A percentile compares a stretch with the other conserved stretches of the same genome.
These are phyloP conservation scores for Phytophthora sp. DNA, from an alignment of 352 stramenopile genomes.

Conservation along the genomic window DNA sequence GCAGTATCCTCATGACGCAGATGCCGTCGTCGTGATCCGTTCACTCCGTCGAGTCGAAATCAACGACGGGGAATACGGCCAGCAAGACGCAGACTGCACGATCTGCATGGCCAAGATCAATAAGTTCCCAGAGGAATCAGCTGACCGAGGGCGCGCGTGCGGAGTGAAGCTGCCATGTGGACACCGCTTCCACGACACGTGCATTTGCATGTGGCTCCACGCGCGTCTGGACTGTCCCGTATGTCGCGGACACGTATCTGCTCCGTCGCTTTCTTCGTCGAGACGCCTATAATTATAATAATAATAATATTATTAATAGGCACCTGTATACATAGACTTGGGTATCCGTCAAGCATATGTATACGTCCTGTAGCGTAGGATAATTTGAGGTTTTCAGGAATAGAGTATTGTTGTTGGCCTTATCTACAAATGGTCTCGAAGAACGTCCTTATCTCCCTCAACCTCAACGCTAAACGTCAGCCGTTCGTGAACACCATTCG, in stretches of 20 bases:
- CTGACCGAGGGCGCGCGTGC: slow-evolving; percentile 21
- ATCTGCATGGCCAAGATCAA: slow-evolving; percentile 60
- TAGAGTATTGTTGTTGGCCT: no score
- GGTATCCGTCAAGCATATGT: no score
- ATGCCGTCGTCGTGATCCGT: slow-evolving; percentile 48
- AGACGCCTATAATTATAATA: slow-evolving; percentile 16
- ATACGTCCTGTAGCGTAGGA: no score
- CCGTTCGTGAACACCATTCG: slow-evolving; percentile 62
- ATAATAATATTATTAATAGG: no score
- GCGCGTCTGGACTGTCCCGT: slow-evolving; percentile 68
- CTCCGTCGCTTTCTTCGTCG: slow-evolving; percentile 16
- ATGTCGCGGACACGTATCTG: slow-evolving; percentile 43
- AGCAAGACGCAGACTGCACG: slow-evolving; percentile 41
- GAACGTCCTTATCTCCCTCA: not conserved
- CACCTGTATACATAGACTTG: no score
- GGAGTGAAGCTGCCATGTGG: slow-evolving; percentile 53
- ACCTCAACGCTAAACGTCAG: slow-evolving; percentile 42
- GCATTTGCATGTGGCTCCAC: slow-evolving; percentile 75
- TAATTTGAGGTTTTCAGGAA: no score
- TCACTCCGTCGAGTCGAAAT: slow-evolving; percentile 46
- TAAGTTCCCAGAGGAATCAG: slow-evolving; percentile 4
- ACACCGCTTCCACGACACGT: slow-evolving; percentile 80
- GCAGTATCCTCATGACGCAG: slow-evolving; percentile 55
- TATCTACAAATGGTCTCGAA: not conserved
- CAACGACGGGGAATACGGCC: not conserved